Evolutionary conservation across 2,329 filamentous ascomycete species (phyloP).

Genomic region (Claviceps monticola): DNA sequence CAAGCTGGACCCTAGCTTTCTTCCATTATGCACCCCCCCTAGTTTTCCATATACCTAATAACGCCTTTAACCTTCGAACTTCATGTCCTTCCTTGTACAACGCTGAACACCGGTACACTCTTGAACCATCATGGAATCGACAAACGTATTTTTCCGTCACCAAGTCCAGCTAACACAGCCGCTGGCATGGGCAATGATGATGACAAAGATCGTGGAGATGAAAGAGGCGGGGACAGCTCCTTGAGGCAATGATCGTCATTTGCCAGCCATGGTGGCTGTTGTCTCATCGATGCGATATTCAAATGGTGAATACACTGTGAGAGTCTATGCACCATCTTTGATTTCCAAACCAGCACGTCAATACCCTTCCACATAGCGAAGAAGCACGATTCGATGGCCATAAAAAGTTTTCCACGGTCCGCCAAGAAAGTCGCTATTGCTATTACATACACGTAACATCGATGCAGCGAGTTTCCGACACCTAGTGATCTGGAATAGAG

Average conservation of each 20-base stretch:
- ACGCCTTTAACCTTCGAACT: not conserved
- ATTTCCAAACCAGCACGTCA: slow-evolving; percentile 33
- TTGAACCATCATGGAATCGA: slow-evolving; percentile 23
- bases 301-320: too few species aligned
- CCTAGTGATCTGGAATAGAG: too few species aligned
- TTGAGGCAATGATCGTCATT: slow-evolving; percentile 45
- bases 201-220: slow-evolving; percentile 35
- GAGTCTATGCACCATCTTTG: too few species aligned
- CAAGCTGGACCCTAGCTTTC: not conserved
- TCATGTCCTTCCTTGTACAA: not conserved
- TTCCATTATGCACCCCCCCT: not conserved
- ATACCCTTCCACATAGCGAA: slow-evolving; percentile 69
- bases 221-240: slow-evolving; percentile 49
- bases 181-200: slow-evolving; percentile 23
- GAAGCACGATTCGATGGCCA: slow-evolving; percentile 71
- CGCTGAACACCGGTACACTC: not conserved
- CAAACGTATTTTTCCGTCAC: slow-evolving; percentile 27
- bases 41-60: not conserved
- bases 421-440: slow-evolving; percentile 46
- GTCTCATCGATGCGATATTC: not conserved
- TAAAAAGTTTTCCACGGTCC: slow-evolving; percentile 53
- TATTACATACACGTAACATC: slow-evolving; percentile 45
- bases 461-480: too few species aligned
- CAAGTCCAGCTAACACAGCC: slow-evolving; percentile 23
- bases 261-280: slow-evolving; percentile 53